These are phyloP conservation scores for Trichoderma gamsii DNA, from an alignment of 495 filamentous ascomycete genomes.

Conservation along the genomic window DNA sequence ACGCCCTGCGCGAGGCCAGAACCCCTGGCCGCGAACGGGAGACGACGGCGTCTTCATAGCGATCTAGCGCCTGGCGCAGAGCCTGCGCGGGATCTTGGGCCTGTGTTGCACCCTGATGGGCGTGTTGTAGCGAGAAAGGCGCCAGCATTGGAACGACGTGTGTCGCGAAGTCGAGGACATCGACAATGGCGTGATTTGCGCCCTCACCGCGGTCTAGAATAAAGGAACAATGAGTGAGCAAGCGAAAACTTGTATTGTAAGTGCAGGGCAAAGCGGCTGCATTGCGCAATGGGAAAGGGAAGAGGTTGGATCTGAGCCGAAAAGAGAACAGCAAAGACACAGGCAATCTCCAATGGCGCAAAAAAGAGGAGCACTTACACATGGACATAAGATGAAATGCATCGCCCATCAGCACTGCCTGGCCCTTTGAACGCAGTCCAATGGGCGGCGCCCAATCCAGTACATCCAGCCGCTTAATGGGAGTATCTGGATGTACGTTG, in stretches of 20 bases:
- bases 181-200: constrained; percentile 38
- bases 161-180: constrained; percentile 31
- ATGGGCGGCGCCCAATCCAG: constrained; percentile 49
- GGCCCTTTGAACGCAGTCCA: constrained; percentile 27
- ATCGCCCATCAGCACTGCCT: constrained; percentile 52
- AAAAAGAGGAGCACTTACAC: constrained; percentile 39
- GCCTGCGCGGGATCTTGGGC: neutral
- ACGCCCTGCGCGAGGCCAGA: constrained; percentile 52
- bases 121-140: neutral
- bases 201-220: constrained; percentile 38
- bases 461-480: constrained; percentile 45
- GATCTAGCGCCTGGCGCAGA: constrained; percentile 32
- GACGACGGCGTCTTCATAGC: constrained; percentile 49
- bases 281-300: too few species aligned
- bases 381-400: constrained; percentile 58
- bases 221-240: neutral
- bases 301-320: neutral
- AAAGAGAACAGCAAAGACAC: neutral
- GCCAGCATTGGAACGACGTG: constrained; percentile 18
- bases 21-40: constrained; percentile 45
- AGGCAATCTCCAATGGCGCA: neutral
- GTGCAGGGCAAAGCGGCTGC: too few species aligned
- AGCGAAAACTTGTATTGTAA: too few species aligned
- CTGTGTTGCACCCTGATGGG: neutral
- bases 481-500: constrained; percentile 40